Evolutionary conservation across 1,139 yeast species (phyloP).

Genomic region (Citeromyces hawaiiensis): DNA sequence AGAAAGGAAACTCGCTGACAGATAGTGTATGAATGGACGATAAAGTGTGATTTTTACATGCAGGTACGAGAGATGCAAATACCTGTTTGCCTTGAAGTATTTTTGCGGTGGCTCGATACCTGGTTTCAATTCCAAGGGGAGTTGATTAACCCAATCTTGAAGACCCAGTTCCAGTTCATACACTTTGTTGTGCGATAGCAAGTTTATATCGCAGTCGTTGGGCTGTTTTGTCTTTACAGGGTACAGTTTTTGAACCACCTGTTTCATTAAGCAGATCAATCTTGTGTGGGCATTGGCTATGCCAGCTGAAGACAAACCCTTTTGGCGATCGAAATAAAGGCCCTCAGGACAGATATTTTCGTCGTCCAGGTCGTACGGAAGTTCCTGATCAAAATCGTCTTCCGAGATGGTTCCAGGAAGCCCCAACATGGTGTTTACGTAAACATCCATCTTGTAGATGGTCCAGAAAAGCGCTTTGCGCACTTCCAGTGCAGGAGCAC

Average conservation of each 20-base stretch:
- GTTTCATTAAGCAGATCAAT: conserved; percentile 45
- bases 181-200: conserved; percentile 44
- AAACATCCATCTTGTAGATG: conserved; percentile 82
- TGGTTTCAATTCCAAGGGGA: conserved; percentile 67
- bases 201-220: conserved; percentile 6
- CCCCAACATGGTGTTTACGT: conserved; percentile 81
- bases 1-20: conserved; percentile 25
- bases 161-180: conserved; percentile 62
- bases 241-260: conserved; percentile 40
- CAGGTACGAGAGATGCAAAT: conserved; percentile 65
- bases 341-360: conserved; percentile 66
- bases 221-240: conserved; percentile 29
- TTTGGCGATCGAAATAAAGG: conserved; percentile 25
- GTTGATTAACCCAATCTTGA: conserved; percentile 58
- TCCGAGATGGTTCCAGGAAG: conserved; percentile 65
- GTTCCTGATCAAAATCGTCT: conserved; percentile 80
- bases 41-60: conserved; percentile 79
- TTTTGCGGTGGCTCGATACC: conserved; percentile 60
- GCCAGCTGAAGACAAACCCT: conserved; percentile 53
- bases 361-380: conserved; percentile 79
- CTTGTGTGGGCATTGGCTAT: conserved; percentile 83
- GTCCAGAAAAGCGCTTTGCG: conserved; percentile 82
- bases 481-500: conserved; percentile 77
- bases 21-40: conserved; percentile 84
- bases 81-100: conserved; percentile 60